These are phyloP conservation scores for Talaromyces amestolkiae DNA, from an alignment of 2,329 filamentous ascomycete genomes.

Conservation along the genomic window DNA sequence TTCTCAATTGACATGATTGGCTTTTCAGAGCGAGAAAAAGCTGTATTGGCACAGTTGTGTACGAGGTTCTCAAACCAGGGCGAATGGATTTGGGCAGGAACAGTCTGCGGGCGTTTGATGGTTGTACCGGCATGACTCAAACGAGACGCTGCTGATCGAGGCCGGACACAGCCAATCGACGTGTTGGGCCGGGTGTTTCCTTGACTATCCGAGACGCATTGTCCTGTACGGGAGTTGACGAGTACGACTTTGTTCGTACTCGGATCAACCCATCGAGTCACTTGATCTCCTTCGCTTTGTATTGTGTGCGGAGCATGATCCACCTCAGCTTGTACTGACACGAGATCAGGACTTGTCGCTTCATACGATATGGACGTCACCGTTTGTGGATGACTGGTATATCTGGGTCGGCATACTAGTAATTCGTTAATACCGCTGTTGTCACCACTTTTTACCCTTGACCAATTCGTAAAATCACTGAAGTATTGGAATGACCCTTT, in stretches of 20 bases:
- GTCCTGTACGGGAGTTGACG: constrained; percentile 37
- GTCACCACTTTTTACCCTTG: constrained; percentile 41
- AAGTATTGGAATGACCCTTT: constrained; percentile 16
- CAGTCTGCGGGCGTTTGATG: constrained; percentile 23
- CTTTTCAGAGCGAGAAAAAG: constrained; percentile 59
- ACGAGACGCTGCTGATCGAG: constrained; percentile 23
- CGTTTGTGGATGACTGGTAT: not conserved
- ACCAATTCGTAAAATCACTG: constrained; percentile 39
- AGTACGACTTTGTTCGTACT: constrained; percentile 43
- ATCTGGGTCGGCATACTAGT: constrained; percentile 20
- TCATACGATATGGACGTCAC: not conserved
- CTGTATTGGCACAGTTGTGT: constrained; percentile 69
- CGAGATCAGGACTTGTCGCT: not conserved
- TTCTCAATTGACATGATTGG: constrained; percentile 40
- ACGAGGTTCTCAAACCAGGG: constrained; percentile 63
- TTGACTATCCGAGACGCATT: constrained; percentile 27
- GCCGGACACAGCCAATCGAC: constrained; percentile 15
- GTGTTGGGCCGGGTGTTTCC: constrained; percentile 20
- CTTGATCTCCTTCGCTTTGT: constrained; percentile 27
- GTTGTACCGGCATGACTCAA: constrained; percentile 13
- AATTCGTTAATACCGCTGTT: constrained; percentile 23
- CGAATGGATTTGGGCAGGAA: constrained; percentile 20
- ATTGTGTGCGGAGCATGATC: not conserved
- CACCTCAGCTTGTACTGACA: not conserved
- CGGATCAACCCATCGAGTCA: constrained; percentile 60